phyloP scores from a whole-genome alignment of 2,329 filamentous ascomycete species.

The Botrytis fragariae region DNA sequence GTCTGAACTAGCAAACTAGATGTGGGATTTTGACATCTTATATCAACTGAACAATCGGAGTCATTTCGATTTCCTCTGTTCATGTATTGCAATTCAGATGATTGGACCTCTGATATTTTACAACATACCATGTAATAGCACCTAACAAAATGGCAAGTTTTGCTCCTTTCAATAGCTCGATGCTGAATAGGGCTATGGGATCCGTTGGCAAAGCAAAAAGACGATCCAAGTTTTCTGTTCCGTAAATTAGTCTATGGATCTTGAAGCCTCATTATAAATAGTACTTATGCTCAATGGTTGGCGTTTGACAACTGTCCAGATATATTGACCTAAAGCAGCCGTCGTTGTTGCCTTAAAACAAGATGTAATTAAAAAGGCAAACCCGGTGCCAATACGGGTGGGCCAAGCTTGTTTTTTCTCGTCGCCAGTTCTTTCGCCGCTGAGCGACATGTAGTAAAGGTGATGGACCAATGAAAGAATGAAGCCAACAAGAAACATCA shows the following conservation, averaged over 20 bases:
- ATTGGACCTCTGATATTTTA: background rate
- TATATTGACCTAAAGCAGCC: slow-evolving; percentile 25
- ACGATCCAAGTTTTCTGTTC: slow-evolving; percentile 23
- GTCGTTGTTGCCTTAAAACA: slow-evolving; percentile 21
- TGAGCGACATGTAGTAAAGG: slow-evolving; percentile 22
- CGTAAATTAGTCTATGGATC: background rate
- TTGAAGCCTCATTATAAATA: background rate
- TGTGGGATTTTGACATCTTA: background rate
- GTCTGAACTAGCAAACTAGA: background rate
- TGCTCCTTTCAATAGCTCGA: slow-evolving; percentile 18
- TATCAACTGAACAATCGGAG: background rate
- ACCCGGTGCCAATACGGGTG: slow-evolving; percentile 25
- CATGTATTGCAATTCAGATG: background rate
- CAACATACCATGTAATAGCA: background rate
- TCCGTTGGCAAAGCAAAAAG: slow-evolving; percentile 25
- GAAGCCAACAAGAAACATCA: background rate
- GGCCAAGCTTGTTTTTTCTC: slow-evolving; percentile 23
- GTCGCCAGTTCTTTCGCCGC: slow-evolving; percentile 16
- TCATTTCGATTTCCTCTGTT: background rate
- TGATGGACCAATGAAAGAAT: slow-evolving; percentile 22
- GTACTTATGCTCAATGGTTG: slow-evolving; percentile 22
- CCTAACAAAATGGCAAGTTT: background rate
- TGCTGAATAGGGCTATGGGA: slow-evolving; percentile 20
- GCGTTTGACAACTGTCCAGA: slow-evolving; percentile 26
- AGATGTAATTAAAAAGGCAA: slow-evolving; percentile 25